Conservation (phyloP, 2,329 filamentous ascomycete species). For the Nectriaceae sp. region DNA sequence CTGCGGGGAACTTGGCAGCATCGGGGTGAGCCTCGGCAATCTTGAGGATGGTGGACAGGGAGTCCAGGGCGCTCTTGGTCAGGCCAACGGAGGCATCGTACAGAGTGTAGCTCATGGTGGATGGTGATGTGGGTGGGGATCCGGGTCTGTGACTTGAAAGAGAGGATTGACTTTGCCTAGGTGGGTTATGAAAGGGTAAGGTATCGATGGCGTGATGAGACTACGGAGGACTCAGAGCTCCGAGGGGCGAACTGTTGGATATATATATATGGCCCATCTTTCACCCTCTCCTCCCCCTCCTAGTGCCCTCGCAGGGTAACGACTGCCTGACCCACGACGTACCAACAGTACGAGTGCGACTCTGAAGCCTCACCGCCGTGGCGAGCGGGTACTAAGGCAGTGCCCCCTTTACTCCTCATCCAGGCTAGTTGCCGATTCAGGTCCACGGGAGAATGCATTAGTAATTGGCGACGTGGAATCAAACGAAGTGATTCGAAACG, state of each 20-base stretch:
- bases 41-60: conserved; percentile 37
- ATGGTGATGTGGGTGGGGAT: neutral
- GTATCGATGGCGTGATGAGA: conserved; percentile 20
- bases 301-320: too few species aligned
- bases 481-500: too few species aligned
- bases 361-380: too few species aligned
- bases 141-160: neutral
- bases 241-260: neutral
- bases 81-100: conserved; percentile 41
- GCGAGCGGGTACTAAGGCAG: too few species aligned
- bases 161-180: neutral
- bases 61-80: conserved; percentile 33
- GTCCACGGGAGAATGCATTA: too few species aligned
- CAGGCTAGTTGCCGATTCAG: too few species aligned
- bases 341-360: too few species aligned
- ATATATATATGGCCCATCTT: neutral
- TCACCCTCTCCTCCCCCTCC: too few species aligned
- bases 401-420: too few species aligned
- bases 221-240: neutral
- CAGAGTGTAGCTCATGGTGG: conserved; percentile 41
- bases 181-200: conserved; percentile 2
- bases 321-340: too few species aligned
- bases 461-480: too few species aligned
- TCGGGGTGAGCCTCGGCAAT: conserved; percentile 38
- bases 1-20: conserved; percentile 32